Evolutionary conservation across 2,329 filamentous ascomycete genomes (phyloP), one percentile per base, ranked within the genome.

Genomic region (Diaporthe batatas): DNA sequence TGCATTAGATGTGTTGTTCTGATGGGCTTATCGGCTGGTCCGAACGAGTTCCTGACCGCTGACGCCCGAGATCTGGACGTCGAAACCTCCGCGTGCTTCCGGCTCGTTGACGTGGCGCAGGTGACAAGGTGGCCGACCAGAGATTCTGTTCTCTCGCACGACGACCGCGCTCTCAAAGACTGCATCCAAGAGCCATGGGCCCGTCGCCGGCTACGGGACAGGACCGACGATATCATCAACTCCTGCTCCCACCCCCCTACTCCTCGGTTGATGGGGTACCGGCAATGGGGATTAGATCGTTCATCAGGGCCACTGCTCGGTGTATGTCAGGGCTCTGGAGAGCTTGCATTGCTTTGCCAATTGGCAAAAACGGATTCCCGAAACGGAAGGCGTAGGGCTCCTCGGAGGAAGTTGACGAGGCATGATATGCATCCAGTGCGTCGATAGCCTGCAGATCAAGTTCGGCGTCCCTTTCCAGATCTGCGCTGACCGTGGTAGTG

Each of bases 361-460:
- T 23, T 6, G 53, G 8, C 21, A 47, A n/a, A n/a, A n/a, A 51
- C 2, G 12, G 25, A 1, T 23, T 16, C 21, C 62, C n/a, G 25
- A 55, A 4, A 21, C 21, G 25, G n/a, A 21, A 47, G 14, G 72
- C 6, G 8, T 49, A 68, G 2, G 53, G 68, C 25, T 44, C 16
- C 42, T 55, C n/a, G 11, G 54, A 5, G 21, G 44, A 14, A 21
- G 36, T 42, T 12, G 49, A 58, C 6, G 68, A 65, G 6, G 68
- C 39, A 29, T 72, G 54, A 5, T 68, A 49, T 10, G 70, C 65
- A 23, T 74, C 73, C 44, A 74, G 32, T 3, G 36, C 69, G 53
- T 73, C 42, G 47, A 75, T 65, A n/a, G 25, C 39, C 18, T 59
- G 47, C 39, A 42, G 12, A 54, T 75, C 73, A 23, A 75, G 72